Conservation (phyloP, 805 yeast species). For the Cephaloascus fragrans region DNA sequence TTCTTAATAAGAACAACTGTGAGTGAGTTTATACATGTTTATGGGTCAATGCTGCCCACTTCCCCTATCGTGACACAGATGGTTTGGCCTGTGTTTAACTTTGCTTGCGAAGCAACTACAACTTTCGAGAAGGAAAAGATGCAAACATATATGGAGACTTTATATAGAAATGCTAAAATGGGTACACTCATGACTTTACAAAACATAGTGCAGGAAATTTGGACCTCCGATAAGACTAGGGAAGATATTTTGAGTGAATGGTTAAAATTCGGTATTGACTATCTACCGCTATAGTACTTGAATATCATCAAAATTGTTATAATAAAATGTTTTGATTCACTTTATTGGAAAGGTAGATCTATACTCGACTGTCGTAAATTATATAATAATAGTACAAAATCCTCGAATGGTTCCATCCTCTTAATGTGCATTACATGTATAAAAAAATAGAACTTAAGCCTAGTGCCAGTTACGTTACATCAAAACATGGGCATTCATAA, state of each 20-base stretch:
- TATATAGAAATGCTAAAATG: constrained; percentile 42
- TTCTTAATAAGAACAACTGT: constrained; percentile 18
- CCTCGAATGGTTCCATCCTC: constrained; percentile 1
- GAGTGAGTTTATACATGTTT: constrained; percentile 38
- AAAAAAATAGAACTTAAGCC: background rate
- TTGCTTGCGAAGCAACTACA: constrained; percentile 33
- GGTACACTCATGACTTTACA: constrained; percentile 38
- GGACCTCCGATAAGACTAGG: constrained; percentile 32
- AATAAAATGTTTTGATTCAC: constrained; percentile 3
- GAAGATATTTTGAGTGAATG: constrained; percentile 38
- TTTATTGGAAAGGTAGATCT: no score
- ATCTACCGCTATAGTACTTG: constrained; percentile 22
- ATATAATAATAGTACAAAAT: no score
- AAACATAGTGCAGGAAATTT: constrained; percentile 31
- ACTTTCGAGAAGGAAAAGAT: constrained; percentile 18
- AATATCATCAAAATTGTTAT: background rate
- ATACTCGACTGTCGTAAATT: no score
- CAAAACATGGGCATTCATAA: no score
- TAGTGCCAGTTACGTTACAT: no score
- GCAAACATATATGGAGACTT: constrained; percentile 23
- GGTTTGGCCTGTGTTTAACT: constrained; percentile 53
- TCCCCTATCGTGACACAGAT: constrained; percentile 47
- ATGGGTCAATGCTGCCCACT: constrained; percentile 31
- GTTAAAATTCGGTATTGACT: constrained; percentile 42
- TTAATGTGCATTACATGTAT: background rate